phyloP scores from a whole-genome alignment of 2,329 filamentous ascomycete species.

The Fusarium begoniae region DNA sequence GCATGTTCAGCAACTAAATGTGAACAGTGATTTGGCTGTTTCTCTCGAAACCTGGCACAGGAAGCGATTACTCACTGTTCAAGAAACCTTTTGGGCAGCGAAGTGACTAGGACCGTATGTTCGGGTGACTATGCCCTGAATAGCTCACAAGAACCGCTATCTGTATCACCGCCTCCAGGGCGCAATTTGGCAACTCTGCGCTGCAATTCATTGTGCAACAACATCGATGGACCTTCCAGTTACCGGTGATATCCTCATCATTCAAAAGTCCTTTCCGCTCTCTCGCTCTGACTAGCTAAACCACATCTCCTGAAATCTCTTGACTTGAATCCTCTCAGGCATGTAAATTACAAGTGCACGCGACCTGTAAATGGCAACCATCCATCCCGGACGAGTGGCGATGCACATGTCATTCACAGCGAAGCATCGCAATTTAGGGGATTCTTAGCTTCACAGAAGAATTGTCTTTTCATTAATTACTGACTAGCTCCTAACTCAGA shows the following conservation, averaged over 20 bases:
- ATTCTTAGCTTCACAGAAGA: too few species aligned
- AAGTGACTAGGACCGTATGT: neutral
- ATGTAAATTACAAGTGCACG: rapidly evolving
- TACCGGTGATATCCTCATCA: too few species aligned
- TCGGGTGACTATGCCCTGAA: too few species aligned
- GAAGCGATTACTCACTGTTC: neutral
- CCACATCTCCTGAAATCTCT: rapidly evolving
- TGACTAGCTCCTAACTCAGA: neutral
- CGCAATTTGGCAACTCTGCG: rapidly evolving
- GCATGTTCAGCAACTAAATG: neutral
- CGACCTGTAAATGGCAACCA: too few species aligned
- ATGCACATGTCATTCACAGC: too few species aligned
- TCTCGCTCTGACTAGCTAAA: too few species aligned
- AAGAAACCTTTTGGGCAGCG: too few species aligned
- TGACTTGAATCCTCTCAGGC: rapidly evolving
- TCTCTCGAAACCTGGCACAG: neutral
- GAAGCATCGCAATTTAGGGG: too few species aligned
- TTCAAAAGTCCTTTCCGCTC: too few species aligned
- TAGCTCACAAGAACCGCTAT: too few species aligned
- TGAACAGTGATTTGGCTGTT: neutral
- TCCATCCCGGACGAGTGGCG: rapidly evolving
- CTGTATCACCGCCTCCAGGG: rapidly evolving
- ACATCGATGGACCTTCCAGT: too few species aligned
- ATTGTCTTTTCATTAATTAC: neutral
- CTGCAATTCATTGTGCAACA: too few species aligned